Conservation (phyloP, 2,329 filamentous ascomycete species). For the Huntiella abstrusa region DNA sequence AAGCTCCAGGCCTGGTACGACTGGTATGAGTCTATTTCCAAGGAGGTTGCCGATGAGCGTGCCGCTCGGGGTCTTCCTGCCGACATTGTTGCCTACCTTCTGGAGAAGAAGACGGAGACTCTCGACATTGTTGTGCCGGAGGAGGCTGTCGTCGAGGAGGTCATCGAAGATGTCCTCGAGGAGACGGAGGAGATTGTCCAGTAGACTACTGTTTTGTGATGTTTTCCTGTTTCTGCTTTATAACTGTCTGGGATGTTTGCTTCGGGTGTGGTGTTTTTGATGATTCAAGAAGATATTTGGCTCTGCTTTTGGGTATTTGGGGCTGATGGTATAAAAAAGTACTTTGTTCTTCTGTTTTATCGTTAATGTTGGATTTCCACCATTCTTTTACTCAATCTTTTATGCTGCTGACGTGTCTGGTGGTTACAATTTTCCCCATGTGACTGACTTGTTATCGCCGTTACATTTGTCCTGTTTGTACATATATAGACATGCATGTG, state of each 20-base stretch:
- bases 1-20: conserved; percentile 75
- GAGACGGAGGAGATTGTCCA: conserved; percentile 63
- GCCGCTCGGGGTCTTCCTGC: conserved; percentile 45
- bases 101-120: conserved; percentile 34
- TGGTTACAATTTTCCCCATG: neutral
- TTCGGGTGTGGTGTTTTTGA: neutral
- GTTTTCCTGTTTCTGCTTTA: neutral
- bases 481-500: no score
- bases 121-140: conserved; percentile 40
- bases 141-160: conserved; percentile 57
- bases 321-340: conserved; percentile 8
- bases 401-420: neutral
- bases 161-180: conserved; percentile 55
- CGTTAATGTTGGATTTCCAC: neutral
- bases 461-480: no score
- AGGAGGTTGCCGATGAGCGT: conserved; percentile 54
- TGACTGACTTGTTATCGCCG: no score
- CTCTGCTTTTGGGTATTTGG: conserved; percentile 3
- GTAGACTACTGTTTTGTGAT: conserved; percentile 14
- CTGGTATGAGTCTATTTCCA: conserved; percentile 60
- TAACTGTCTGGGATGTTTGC: neutral
- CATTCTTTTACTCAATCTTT: neutral
- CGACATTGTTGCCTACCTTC: conserved; percentile 42
- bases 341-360: conserved; percentile 7
- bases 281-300: conserved; percentile 1